Base-by-base conservation (phyloP, 768 basidiomycete species). In the Termitomyces sp. region DNA sequence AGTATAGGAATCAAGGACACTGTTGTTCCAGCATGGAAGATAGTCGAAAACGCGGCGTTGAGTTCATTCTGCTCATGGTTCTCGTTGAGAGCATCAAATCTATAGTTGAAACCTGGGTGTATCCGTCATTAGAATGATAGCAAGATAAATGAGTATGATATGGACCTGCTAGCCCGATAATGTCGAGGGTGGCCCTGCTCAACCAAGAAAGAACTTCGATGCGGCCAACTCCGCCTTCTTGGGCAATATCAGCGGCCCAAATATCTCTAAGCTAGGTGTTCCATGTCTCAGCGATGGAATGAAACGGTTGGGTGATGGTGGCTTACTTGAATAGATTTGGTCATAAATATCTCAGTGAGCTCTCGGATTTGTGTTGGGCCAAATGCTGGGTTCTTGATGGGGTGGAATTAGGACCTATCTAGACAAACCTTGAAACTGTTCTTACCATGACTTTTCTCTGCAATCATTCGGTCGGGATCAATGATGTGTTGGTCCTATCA, bases 111-210 rank as follows among this genome's bases (percentile, higher is more conserved):
- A 7, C 68, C 70, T 72, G 5, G 20, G 39, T 68, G 37, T 76
- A 65, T 66, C 81, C 34, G 13, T 18, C 1, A 27, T 16, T 26
- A 80, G 13, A 66, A 65, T 77, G 22, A 26, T 40, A 18, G n/a
- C 2, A 24, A 48, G 18, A 47, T 20, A 12, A 22, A 4, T 2
- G 27, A 27, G 6, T 47, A 5, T 44, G 65, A 30, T 78, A 81
- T 63, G 69, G 76, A 63, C 87, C 85, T 73, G 76, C 86, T 40
- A 88, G 74, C 8, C 89, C 89, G 52, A 94, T 91, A 53, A 89
- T 82, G 61, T 93, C 91, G 9, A 93, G 74, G 5, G 89, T 91
- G 46, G 82, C 81, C 56, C 81, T 82, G 45, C 82, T 84, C 2
- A 92, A 73, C 82, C 85, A 90, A 3, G 76, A 72, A 42, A 87